Evolutionary conservation across 129 eudicot species (phyloP), one percentile per base, ranked within the genome.

Genomic region (Apium graveolens): DNA sequence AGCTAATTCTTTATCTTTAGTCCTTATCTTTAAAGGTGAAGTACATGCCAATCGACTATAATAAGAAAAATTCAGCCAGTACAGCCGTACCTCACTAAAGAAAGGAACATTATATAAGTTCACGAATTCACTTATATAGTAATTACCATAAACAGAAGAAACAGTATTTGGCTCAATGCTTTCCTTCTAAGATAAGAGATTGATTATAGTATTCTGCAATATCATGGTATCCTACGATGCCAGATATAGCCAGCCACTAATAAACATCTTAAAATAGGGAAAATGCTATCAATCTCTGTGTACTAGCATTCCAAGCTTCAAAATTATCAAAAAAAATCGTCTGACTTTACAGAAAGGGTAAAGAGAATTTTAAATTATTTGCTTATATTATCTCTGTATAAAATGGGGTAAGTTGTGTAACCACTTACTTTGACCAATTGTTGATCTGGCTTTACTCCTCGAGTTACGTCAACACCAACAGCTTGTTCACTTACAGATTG

Each of bases 381-480:
- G 37, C 37, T 38, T 74, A 34, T n/a, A 75, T 14, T 17, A 26
- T 27, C 48, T 73, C 37, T 73, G 20, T 4, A 21, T 5, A 43
- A n/a, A 24, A n/a, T 13, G 27, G 18, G 13, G 18, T 34, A 49
- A 75, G 44, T 9, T 35, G 69, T 4, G 57, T 42, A 46, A 32
- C 73, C 16, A 51, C 85, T 73, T 95, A 95, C 98, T 84, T 95
- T 95, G 41, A 95, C 98, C 76, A 95, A 83, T 79, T 95, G 98
- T 81, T 95, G 98, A 87, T 95, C 97, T 70, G 98, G 98, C 66
- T 66, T 90, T 79, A 95, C 97, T 72, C 98, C 98, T 73, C 86
- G 87, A 77, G 85, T 87, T 76, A 95, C 81, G 13, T 87, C 96
- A 81, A 89, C 92, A 78, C 98, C 98, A 83, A 91, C 97, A 68